Evolutionary conservation across 805 yeast genomes (phyloP).

Genomic region (Komagataella populi): DNA sequence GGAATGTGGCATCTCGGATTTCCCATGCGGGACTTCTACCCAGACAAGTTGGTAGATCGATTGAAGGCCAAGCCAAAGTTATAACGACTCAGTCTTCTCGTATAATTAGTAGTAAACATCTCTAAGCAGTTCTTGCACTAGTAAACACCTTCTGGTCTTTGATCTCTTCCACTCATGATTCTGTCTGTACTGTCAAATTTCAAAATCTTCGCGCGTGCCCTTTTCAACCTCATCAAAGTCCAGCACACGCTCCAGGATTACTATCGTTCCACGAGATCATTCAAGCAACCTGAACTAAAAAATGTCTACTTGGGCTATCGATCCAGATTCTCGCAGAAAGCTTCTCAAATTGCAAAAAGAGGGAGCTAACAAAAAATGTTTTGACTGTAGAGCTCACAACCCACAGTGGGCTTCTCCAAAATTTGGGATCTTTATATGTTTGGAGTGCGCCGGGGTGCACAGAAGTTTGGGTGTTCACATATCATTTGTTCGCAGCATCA

Average conservation of each 20-base stretch:
- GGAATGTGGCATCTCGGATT: conserved; percentile 76
- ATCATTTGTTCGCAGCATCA: conserved; percentile 90
- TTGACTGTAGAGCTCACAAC: conserved; percentile 89
- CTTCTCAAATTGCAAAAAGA: conserved; percentile 63
- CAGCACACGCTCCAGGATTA: neutral
- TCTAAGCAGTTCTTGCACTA: neutral
- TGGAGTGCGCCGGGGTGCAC: conserved; percentile 96
- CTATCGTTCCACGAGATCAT: neutral
- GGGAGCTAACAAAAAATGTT: conserved; percentile 78
- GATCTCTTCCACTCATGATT: neutral
- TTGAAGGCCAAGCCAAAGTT: conserved; percentile 12
- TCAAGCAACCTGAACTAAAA: conserved; percentile 8
- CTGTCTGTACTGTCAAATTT: neutral
- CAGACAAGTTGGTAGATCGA: conserved; percentile 22
- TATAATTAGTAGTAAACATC: neutral
- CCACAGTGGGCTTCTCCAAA: conserved; percentile 99
- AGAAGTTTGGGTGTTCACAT: conserved; percentile 94
- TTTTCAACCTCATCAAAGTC: neutral
- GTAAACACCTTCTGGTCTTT: neutral
- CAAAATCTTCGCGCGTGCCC: neutral
- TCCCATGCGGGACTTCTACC: conserved; percentile 21
- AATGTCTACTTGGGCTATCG: conserved; percentile 73
- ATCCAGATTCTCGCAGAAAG: conserved; percentile 83
- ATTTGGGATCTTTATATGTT: conserved; percentile 91
- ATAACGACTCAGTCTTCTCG: conserved; percentile 1